phyloP scores from a whole-genome alignment of 1,284 basidiomycete genomes.

The Exobasidium cylindrosporum region DNA sequence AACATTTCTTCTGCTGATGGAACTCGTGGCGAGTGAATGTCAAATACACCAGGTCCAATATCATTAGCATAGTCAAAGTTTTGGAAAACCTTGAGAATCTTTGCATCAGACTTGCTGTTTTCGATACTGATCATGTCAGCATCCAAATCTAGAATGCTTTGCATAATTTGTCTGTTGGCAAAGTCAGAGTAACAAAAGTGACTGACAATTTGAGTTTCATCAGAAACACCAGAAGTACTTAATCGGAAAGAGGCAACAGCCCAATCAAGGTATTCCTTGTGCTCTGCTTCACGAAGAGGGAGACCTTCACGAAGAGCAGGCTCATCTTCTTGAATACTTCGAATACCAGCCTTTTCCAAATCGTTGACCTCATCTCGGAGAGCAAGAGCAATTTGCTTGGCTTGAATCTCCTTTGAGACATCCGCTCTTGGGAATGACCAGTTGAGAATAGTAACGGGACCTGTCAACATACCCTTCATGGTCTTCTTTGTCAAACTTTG shows the following conservation, averaged over 20 bases:
- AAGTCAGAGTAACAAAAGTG: constrained; percentile 64
- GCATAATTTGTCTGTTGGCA: constrained; percentile 81
- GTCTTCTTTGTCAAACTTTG: constrained; percentile 90
- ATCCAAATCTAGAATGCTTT: constrained; percentile 92
- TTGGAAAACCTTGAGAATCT: constrained; percentile 93
- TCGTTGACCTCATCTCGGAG: constrained; percentile 98
- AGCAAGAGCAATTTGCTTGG: constrained; percentile 95
- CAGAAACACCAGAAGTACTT: constrained; percentile 47
- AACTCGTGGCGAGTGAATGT: constrained; percentile 99
- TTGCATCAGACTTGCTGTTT: constrained; percentile 63
- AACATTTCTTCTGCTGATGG: constrained; percentile 83
- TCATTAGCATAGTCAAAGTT: constrained; percentile 86
- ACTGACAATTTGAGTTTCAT: constrained; percentile 51
- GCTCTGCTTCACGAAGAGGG: constrained; percentile 51
- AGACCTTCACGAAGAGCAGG: constrained; percentile 93
- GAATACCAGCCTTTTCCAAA: constrained; percentile 95
- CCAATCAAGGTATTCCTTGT: constrained; percentile 53
- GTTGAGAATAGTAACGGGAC: constrained; percentile 78
- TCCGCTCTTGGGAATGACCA: constrained; percentile 99
- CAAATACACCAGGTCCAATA: constrained; percentile 89
- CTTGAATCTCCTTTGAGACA: constrained; percentile 92
- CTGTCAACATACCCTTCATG: constrained; percentile 98
- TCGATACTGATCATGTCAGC: constrained; percentile 99
- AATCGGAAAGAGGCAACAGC: constrained; percentile 55
- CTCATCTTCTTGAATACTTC: constrained; percentile 98